Evolutionary conservation across 2,329 filamentous ascomycete species (phyloP).

Genomic region (Xylaria hypoxylon): DNA sequence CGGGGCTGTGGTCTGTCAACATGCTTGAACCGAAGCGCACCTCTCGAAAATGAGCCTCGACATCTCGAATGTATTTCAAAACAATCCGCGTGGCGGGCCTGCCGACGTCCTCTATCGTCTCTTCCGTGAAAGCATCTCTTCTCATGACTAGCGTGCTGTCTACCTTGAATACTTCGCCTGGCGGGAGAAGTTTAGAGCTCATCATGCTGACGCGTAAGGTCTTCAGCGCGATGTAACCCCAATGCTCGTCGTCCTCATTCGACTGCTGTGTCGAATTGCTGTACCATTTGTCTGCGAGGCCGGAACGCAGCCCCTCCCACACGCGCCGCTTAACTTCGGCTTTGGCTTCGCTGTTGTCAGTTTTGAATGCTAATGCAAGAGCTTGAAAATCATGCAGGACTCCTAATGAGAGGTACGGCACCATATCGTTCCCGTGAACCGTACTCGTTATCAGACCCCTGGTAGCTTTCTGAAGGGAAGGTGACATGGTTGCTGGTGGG

Average conservation of each 20-base stretch:
- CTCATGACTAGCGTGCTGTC: conserved; percentile 76
- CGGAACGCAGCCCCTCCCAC: conserved; percentile 73
- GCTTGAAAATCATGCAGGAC: conserved; percentile 80
- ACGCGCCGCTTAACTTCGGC: conserved; percentile 74
- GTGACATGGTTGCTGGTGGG: conserved; percentile 77
- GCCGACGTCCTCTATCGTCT: conserved; percentile 64
- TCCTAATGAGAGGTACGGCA: conserved; percentile 79
- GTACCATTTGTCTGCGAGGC: conserved; percentile 72
- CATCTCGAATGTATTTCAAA: conserved; percentile 76
- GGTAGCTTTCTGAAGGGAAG: conserved; percentile 75
- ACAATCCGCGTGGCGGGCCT: conserved; percentile 75
- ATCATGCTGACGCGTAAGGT: conserved; percentile 75
- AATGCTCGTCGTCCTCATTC: conserved; percentile 70
- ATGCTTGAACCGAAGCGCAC: conserved; percentile 78
- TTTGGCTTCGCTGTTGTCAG: conserved; percentile 74
- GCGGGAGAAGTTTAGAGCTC: conserved; percentile 76
- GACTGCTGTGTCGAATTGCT: conserved; percentile 55
- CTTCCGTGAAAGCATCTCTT: conserved; percentile 70
- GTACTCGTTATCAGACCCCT: conserved; percentile 80
- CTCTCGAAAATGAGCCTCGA: conserved; percentile 77
- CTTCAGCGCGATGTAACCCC: conserved; percentile 76
- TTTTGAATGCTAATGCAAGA: conserved; percentile 77
- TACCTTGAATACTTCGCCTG: conserved; percentile 80
- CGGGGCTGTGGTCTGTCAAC: conserved; percentile 81
- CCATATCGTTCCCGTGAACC: conserved; percentile 78